Evolutionary conservation across 495 filamentous ascomycete genomes (phyloP).

Genomic region (Penicillium coprophilum): DNA sequence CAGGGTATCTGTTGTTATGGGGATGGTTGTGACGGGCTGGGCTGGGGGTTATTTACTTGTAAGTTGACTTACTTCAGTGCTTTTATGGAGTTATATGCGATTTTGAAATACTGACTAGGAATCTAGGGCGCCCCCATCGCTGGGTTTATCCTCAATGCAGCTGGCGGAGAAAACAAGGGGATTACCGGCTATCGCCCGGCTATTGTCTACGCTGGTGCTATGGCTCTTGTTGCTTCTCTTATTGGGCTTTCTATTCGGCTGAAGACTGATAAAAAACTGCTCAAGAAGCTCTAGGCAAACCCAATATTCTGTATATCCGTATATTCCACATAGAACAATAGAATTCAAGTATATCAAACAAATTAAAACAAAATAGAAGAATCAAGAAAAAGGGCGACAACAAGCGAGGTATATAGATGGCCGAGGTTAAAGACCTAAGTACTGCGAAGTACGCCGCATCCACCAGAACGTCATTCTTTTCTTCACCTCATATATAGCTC

Average conservation of each 20-base stretch:
- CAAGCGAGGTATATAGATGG: neutral
- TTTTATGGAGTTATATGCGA: neutral
- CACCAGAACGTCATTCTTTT: constrained; percentile 8
- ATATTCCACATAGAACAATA: neutral
- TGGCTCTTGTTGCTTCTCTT: constrained; percentile 32
- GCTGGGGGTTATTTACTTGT: constrained; percentile 58
- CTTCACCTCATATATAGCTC: neutral
- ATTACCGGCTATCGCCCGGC: constrained; percentile 55
- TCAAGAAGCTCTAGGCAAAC: neutral
- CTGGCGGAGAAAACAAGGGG: constrained; percentile 46
- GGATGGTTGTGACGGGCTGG: constrained; percentile 62
- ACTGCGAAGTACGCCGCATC: constrained; percentile 12
- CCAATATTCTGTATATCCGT: neutral
- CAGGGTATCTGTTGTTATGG: constrained; percentile 56
- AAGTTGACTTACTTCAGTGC: constrained; percentile 10
- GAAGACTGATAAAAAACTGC: constrained; percentile 1
- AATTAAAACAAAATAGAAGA: neutral
- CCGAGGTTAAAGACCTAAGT: constrained; percentile 6
- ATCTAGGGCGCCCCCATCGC: constrained; percentile 58
- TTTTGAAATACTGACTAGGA: neutral
- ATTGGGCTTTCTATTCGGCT: constrained; percentile 6
- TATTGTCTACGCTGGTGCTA: constrained; percentile 56
- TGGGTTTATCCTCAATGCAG: constrained; percentile 55
- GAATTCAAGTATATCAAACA: neutral
- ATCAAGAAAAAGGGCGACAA: neutral